Base-by-base conservation (phyloP, 1,284 basidiomycete species). In the Apiotrichum laibachii region DNA sequence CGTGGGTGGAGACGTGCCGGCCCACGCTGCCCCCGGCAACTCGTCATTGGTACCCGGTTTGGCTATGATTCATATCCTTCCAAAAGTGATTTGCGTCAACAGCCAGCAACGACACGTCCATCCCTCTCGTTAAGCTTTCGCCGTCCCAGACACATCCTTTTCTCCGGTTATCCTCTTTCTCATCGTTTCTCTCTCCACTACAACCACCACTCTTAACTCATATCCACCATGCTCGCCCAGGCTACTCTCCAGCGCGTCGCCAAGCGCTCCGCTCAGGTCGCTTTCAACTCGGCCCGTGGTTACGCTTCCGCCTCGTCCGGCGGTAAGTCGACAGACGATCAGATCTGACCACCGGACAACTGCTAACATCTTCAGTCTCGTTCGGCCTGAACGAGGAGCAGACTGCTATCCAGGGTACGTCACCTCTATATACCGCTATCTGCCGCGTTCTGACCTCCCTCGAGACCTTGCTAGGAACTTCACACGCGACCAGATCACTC, bases 401-500 rank as follows among this genome's bases (percentile, higher is more conserved):
- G 56, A 55, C 60, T 2, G 72, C 68, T 13, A 75, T 77, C 56
- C 68, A 73, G 61, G 75, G 75, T 73, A 44, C 50, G 67, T 56
- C 10, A 8, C 16, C 18, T 10, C 16, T 22, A 26, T 35, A 3
- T 22, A 3, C 21, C 12, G 18, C 8, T 18, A 15, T 26, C 11
- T 6, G 4, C 9, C 9, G 26, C 15, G 39, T 0, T 18, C 35
- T 45, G 42, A 33, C n/a, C 34, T 18, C 21, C 18, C 13, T 10
- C 7, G 59, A 81, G 81, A 83, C 18, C 75, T 84, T 5, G 81
- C 82, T 0, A 68, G 76, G 48, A 70, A 70, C 56, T 84, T 84
- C 61, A 73, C 80, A 0, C 69, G 72, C 15, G 82, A 83, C 50
- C 71, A 79, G 56, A 81, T 84, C 63, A 75, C 81, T 40, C 82